Evolutionary conservation across 139 green algal genomes (phyloP), one percentile per base, ranked within the genome.

Genomic region (Zygnema circumcarinatum): DNA sequence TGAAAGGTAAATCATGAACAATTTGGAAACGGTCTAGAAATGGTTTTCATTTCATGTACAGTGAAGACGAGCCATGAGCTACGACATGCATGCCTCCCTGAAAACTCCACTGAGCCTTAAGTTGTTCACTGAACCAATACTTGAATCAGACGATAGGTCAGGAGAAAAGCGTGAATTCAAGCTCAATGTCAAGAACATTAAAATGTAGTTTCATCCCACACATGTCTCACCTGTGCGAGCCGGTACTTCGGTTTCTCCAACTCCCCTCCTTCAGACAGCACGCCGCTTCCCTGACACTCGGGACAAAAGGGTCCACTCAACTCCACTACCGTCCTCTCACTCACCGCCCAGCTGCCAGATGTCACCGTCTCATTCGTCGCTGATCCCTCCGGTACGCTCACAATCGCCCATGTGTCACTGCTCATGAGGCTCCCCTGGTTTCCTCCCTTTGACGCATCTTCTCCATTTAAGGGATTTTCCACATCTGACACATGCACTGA

Each of bases 241-340:
- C 76, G 76, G 29, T 84, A 84, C 47, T 62, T 54, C 33, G 76
- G 76, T 29, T 67, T 56, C 38, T 84, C 76, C 76, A 84, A 62
- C 25, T 25, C 33, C 25, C 41, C 39, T 1, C 52, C 38, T 22
- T 33, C 47, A 3, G 32, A 33, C 29, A 40, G 38, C 1, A 56
- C 38, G 21, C 76, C 76, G 42, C 33, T 76, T 29, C 76, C 76
- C 76, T 84, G 76, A 62, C 76, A 84, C 39, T 84, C 76, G 7
- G 76, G 76, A 11, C 76, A 84, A 36, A 84, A 84, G 69, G 69
- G 69, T 39, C 69, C 69, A 22, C 69, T 11, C 69, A 78, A n/a
- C 11, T 78, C 16, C 47, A n/a, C n/a, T n/a, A n/a, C n/a, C n/a
- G n/a, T n/a, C n/a, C n/a, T n/a, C n/a, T n/a, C n/a, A n/a, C n/a